phyloP scores from a whole-genome alignment of 2,329 filamentous ascomycete genomes.

The Ceratocystis cacaofunesta region DNA sequence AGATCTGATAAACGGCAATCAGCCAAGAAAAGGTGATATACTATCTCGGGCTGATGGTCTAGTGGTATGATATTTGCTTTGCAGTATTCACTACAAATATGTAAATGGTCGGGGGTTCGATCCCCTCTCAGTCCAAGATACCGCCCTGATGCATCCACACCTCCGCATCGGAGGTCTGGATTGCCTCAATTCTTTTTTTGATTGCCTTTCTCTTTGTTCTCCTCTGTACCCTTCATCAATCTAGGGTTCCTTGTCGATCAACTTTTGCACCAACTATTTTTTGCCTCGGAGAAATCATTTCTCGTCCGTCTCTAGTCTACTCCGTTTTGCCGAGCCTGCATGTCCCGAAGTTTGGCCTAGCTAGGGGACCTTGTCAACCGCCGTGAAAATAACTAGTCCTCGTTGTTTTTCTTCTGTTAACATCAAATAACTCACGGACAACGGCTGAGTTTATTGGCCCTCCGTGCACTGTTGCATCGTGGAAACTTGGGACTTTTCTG shows the following conservation, averaged over 20 bases:
- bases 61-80: conserved; percentile 19
- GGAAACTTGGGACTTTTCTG: not conserved
- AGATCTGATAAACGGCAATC: not conserved
- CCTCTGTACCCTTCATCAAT: not conserved
- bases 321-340: not conserved
- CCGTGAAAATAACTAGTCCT: not conserved
- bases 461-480: not conserved
- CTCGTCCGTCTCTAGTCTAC: not conserved
- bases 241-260: too few species aligned
- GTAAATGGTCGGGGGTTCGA: conserved; percentile 18
- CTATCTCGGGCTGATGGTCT: conserved; percentile 17
- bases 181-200: not conserved
- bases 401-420: not conserved
- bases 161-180: not conserved
- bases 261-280: too few species aligned
- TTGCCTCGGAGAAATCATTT: too few species aligned
- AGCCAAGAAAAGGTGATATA: not conserved
- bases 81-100: conserved; percentile 17
- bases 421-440: not conserved
- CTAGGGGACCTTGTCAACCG: not conserved
- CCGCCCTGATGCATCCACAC: too few species aligned
- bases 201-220: not conserved
- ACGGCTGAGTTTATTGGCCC: not conserved
- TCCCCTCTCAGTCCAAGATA: conserved; percentile 17
- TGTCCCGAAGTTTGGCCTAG: not conserved